Evolutionary conservation across 2,329 filamentous ascomycete genomes (phyloP), one percentile per base, ranked within the genome.

Genomic region (Beauveria bassiana): DNA sequence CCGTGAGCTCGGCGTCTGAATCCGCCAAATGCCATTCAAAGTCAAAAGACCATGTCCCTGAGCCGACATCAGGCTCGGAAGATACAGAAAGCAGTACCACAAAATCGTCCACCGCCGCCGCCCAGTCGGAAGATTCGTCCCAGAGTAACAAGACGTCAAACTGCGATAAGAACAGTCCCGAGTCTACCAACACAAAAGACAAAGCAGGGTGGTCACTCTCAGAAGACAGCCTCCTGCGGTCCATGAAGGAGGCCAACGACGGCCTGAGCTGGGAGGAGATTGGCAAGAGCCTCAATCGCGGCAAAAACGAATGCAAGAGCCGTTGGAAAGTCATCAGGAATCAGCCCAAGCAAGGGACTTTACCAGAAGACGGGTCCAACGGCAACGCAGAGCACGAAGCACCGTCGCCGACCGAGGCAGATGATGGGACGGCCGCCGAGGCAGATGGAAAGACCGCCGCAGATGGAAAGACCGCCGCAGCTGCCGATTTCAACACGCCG

Each of bases 211-310:
- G 74, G 74, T 68, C 71, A 10, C 55, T 71, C 9, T 76, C 75
- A 0, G 70, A 77, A 28, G 73, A 77, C 55, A 63, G 64, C 12
- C 63, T 73, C 4, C 69, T 77, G 7, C 62, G 68, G 2, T 68
- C 69, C 43, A 73, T 77, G 71, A 76, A 74, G 61, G 68, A 69
- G 34, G 66, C 66, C 0, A 63, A 64, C 14, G 64, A 69, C 18
- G 61, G 51, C 1, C 61, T 68, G 8, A 65, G 52, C 38, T 61
- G 59, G 59, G 52, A 57, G 5, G 59, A 61, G 5, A 57, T 61
- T 38, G 52, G 53, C n/a, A 50, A 56, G 20, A 45, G 18, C 16
- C 38, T 61, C 22, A 61, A 52, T 5, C 46, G 52, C 8, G n/a
- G 43, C 45, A 61, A 61, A 51, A 43, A 5, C 34, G 59, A 61